A percentile compares a stretch with the other conserved stretches of the same genome.
Evolutionary conservation across 73 alveolate genomes (phyloP).

Genomic region (Effrenium voratum): DNA sequence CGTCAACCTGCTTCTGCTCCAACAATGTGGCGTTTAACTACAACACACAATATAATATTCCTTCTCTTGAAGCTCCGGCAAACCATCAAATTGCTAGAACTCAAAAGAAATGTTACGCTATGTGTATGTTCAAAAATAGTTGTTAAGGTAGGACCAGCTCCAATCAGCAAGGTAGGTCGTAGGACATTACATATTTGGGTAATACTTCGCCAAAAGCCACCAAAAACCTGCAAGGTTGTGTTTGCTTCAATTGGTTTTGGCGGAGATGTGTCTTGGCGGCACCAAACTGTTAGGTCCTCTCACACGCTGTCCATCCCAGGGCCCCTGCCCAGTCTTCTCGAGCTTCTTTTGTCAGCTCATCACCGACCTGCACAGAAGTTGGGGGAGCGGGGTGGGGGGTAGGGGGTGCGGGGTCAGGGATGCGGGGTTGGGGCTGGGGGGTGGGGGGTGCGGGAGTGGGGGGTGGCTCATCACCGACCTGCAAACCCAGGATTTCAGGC

Average conservation of each 20-base stretch:
- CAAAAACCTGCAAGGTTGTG: background rate
- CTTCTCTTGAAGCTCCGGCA: too few relatives aligned
- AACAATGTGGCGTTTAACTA: too few relatives aligned
- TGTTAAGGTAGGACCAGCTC: background rate
- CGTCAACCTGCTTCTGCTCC: too few relatives aligned
- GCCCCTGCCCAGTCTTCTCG: constrained; percentile 33
- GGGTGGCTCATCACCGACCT: too few relatives aligned
- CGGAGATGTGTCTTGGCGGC: background rate
- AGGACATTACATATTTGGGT: background rate
- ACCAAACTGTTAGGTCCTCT: background rate
- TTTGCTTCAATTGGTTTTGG: background rate
- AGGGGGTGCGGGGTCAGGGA: background rate
- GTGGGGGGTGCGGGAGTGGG: too few relatives aligned
- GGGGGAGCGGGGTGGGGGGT: background rate
- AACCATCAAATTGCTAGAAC: background rate
- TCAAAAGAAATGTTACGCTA: background rate
- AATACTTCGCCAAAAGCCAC: background rate
- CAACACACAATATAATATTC: too few relatives aligned
- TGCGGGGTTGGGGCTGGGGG: too few relatives aligned
- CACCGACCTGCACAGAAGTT: constrained; percentile 39
- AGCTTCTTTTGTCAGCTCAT: constrained; percentile 72
- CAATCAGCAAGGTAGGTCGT: background rate
- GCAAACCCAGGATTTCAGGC: too few relatives aligned
- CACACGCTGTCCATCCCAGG: background rate
- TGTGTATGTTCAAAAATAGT: background rate